phyloP scores from a whole-genome alignment of 2,329 filamentous ascomycete genomes.

The Aureobasidium sp. region DNA sequence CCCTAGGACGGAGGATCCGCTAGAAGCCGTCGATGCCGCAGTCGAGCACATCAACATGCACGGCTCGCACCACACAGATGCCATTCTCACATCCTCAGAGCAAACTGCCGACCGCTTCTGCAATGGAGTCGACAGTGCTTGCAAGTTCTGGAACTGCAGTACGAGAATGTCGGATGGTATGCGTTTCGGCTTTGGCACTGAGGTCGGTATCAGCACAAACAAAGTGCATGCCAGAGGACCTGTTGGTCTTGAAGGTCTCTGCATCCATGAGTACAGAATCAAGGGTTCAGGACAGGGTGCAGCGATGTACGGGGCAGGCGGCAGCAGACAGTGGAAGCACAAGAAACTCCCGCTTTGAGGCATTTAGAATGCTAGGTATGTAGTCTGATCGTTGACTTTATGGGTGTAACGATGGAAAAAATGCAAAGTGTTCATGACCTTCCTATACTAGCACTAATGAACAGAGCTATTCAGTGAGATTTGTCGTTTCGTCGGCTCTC shows the following conservation, averaged over 20 bases:
- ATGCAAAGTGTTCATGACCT: neutral
- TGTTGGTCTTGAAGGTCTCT: conserved; percentile 86
- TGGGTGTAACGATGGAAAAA: neutral
- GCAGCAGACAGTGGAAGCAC: conserved; percentile 49
- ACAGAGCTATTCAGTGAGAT: no score
- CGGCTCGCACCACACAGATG: conserved; percentile 89
- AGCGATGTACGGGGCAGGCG: conserved; percentile 55
- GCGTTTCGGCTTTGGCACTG: conserved; percentile 94
- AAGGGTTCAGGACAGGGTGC: conserved; percentile 76
- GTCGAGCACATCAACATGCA: conserved; percentile 85
- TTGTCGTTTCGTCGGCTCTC: no score
- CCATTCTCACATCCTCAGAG: conserved; percentile 65
- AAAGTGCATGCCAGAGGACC: conserved; percentile 94
- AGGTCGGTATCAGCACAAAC: conserved; percentile 97
- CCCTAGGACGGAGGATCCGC: conserved; percentile 22
- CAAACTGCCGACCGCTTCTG: conserved; percentile 72
- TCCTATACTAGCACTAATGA: neutral
- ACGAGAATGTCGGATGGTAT: conserved; percentile 93
- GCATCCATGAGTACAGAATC: conserved; percentile 95
- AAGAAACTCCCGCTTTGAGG: conserved; percentile 33
- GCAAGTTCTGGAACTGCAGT: conserved; percentile 95
- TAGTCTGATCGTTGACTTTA: neutral
- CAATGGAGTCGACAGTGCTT: conserved; percentile 75
- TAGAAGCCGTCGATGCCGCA: conserved; percentile 51
- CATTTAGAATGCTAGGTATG: neutral